Percentiles rank a stretch among this genome's conserved stretches.
Evolutionary conservation across 1,284 basidiomycete genomes (phyloP).

Genomic region (Gymnopus androsaceus): DNA sequence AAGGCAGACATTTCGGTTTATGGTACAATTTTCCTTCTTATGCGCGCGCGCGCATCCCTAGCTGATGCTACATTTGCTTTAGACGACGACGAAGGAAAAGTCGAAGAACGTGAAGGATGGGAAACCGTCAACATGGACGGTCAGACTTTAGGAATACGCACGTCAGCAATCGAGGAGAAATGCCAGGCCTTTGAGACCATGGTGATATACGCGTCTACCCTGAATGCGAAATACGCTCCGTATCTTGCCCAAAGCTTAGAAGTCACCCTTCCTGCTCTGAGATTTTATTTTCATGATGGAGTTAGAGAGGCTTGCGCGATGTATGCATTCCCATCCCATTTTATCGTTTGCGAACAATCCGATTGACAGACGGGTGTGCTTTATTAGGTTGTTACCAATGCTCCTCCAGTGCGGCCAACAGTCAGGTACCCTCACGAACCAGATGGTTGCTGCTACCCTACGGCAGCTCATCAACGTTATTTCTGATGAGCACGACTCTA

Average conservation of each 20-base stretch:
- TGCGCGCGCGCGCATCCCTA: background rate
- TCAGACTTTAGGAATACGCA: constrained; percentile 73
- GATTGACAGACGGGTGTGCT: background rate
- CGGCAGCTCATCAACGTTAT: constrained; percentile 68
- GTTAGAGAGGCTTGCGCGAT: constrained; percentile 78
- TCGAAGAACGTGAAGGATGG: constrained; percentile 66
- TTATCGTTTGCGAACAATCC: background rate
- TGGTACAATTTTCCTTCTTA: constrained; percentile 42
- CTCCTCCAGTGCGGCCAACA: constrained; percentile 71
- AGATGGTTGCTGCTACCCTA: constrained; percentile 73
- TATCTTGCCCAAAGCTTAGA: constrained; percentile 73
- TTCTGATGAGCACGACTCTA: constrained; percentile 66
- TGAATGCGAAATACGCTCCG: constrained; percentile 70
- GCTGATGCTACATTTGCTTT: background rate
- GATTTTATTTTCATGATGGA: constrained; percentile 81
- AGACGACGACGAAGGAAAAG: constrained; percentile 49
- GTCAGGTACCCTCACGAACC: constrained; percentile 65
- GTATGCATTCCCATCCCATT: constrained; percentile 44
- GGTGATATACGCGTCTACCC: constrained; percentile 75
- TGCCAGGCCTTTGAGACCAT: constrained; percentile 85
- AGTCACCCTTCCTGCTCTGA: constrained; percentile 68
- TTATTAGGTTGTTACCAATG: constrained; percentile 69
- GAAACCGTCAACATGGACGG: constrained; percentile 77
- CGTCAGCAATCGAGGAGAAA: constrained; percentile 83
- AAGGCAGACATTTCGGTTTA: constrained; percentile 80